Evolutionary conservation across 2,329 filamentous ascomycete species (phyloP).

Genomic region (Arthrobotrys megalospora): DNA sequence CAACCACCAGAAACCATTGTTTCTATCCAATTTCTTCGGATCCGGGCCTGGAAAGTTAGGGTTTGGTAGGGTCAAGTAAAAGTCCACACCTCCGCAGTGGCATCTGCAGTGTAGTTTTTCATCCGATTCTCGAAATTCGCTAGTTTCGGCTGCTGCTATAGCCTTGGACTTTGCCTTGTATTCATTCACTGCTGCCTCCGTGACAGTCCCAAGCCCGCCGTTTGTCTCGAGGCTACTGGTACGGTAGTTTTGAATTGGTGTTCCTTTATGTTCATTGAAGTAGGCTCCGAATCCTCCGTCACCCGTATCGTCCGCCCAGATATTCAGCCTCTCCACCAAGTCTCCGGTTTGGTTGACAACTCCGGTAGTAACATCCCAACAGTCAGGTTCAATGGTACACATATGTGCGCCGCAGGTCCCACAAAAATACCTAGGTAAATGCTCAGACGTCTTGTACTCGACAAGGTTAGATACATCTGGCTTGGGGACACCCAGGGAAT

Average conservation of each 20-base stretch:
- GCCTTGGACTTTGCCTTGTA: conserved; percentile 40
- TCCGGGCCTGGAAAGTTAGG: conserved; percentile 25
- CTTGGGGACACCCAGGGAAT: conserved; percentile 8
- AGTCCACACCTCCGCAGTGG: conserved; percentile 52
- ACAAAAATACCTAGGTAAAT: conserved; percentile 39
- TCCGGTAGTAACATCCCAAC: conserved; percentile 41
- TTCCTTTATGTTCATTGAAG: conserved; percentile 29
- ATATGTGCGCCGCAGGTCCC: conserved; percentile 47
- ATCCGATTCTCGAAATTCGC: neutral
- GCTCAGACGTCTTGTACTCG: conserved; percentile 39
- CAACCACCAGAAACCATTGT: conserved; percentile 40
- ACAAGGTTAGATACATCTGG: conserved; percentile 42
- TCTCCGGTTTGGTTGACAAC: conserved; percentile 27
- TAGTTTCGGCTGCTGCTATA: neutral
- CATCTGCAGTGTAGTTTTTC: conserved; percentile 46
- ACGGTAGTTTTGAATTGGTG: conserved; percentile 25
- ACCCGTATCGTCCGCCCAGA: conserved; percentile 44
- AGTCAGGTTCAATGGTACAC: conserved; percentile 32
- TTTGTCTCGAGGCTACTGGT: conserved; percentile 21
- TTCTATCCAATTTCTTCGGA: conserved; percentile 20
- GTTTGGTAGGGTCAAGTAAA: conserved; percentile 40
- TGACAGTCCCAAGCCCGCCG: conserved; percentile 18
- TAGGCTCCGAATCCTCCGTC: conserved; percentile 39
- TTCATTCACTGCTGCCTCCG: neutral
- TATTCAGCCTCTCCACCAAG: conserved; percentile 29